phyloP scores from a whole-genome alignment of 2,329 filamentous ascomycete genomes.

The Cercospora zeina region DNA sequence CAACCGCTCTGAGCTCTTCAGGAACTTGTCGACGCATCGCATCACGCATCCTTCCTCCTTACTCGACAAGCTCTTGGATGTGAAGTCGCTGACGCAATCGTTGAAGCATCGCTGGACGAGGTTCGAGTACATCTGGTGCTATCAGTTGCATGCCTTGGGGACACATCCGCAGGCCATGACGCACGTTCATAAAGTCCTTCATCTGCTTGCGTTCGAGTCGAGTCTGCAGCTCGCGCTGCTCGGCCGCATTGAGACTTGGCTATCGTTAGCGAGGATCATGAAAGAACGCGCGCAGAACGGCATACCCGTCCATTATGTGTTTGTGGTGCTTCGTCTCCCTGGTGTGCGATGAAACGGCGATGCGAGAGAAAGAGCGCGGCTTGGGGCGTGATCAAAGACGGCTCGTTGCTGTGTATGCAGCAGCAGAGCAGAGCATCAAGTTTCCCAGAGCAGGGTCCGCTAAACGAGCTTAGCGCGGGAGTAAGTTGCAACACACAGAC shows the following conservation, averaged over 20 bases:
- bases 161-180: slow-evolving; percentile 41
- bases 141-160: not conserved
- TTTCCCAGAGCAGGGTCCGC: slow-evolving; percentile 8
- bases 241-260: slow-evolving; percentile 67
- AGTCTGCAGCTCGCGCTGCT: slow-evolving; percentile 89
- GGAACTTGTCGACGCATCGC: slow-evolving; percentile 93
- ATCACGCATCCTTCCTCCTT: slow-evolving; percentile 90
- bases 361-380: not conserved
- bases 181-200: slow-evolving; percentile 97
- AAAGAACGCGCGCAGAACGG: slow-evolving; percentile 19
- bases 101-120: slow-evolving; percentile 89
- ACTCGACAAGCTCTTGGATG: slow-evolving; percentile 85
- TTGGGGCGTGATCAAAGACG: not conserved
- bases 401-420: slow-evolving; percentile 2
- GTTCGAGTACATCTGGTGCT: slow-evolving; percentile 65
- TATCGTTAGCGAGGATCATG: slow-evolving; percentile 3
- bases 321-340: not conserved
- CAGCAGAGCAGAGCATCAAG: slow-evolving; percentile 6
- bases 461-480: slow-evolving; percentile 9
- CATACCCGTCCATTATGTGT: slow-evolving; percentile 35
- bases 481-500: slow-evolving; percentile 7
- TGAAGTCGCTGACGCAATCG: slow-evolving; percentile 97
- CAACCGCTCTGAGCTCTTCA: slow-evolving; percentile 86
- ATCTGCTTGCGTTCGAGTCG: slow-evolving; percentile 98
- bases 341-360: slow-evolving; percentile 3